Percentiles rank a stretch among this genome's conserved stretches.
Evolutionary conservation across 352 stramenopile genomes (phyloP).

Genomic region (Pythium oligandrum): DNA sequence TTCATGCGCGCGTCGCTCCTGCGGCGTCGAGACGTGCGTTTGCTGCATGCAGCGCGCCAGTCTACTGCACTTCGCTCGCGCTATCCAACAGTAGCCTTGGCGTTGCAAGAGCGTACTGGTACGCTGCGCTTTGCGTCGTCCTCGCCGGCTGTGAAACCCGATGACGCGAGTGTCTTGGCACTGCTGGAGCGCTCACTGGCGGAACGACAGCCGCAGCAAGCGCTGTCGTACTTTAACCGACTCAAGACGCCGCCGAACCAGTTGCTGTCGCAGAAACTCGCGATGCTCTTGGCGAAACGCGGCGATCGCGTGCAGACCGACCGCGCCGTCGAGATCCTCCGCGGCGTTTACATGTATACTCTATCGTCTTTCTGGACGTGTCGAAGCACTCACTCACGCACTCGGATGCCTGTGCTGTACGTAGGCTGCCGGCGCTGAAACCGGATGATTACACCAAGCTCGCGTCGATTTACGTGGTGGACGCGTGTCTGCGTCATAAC

Average conservation of each 20-base stretch:
- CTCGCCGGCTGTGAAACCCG: background rate
- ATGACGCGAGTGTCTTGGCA: background rate
- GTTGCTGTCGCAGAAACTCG: slow-evolving; percentile 24
- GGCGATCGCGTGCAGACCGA: slow-evolving; percentile 13
- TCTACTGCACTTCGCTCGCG: too few species aligned
- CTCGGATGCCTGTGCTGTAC: background rate
- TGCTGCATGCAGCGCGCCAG: too few species aligned
- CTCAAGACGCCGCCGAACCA: slow-evolving; percentile 17
- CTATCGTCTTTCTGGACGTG: too few species aligned
- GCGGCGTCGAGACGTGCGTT: too few species aligned
- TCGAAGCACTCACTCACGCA: background rate
- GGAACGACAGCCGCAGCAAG: slow-evolving; percentile 10
- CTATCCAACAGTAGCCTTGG: too few species aligned
- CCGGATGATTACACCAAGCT: slow-evolving; percentile 30
- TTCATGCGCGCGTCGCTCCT: too few species aligned
- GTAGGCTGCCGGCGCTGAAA: slow-evolving; percentile 13
- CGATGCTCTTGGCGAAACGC: slow-evolving; percentile 26
- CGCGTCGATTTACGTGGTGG: slow-evolving; percentile 29
- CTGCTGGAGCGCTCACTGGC: slow-evolving; percentile 13
- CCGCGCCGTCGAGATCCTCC: slow-evolving; percentile 20
- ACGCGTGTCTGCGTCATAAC: slow-evolving; percentile 29
- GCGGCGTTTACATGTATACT: slow-evolving; percentile 20
- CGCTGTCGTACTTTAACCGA: slow-evolving; percentile 19
- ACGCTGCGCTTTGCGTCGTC: slow-evolving; percentile 1
- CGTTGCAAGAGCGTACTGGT: too few species aligned